Evolutionary conservation across 495 filamentous ascomycete species (phyloP).

Genomic region (Extremus antarcticus): DNA sequence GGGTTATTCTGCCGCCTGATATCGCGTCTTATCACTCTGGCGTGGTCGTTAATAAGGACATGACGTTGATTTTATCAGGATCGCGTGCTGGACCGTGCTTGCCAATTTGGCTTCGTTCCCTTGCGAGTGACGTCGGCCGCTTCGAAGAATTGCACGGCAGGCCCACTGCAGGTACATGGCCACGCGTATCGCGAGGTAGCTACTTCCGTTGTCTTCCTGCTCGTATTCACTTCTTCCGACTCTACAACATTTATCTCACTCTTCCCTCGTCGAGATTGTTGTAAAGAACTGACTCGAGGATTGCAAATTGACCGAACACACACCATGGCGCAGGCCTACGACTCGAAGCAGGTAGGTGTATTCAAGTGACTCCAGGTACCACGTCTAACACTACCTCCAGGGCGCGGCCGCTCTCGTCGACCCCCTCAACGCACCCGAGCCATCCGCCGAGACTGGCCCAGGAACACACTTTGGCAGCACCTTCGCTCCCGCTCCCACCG

Average conservation of each 20-base stretch:
- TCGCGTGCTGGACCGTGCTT: too few species aligned
- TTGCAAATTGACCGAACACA: background rate
- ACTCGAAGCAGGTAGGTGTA: background rate
- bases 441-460: slow-evolving; percentile 43
- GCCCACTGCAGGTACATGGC: background rate
- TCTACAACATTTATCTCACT: too few species aligned
- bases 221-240: background rate
- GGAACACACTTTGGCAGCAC: slow-evolving; percentile 36
- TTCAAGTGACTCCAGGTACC: background rate
- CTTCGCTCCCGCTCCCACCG: slow-evolving; percentile 21
- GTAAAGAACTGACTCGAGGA: background rate
- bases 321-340: slow-evolving; percentile 1
- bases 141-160: background rate
- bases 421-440: slow-evolving; percentile 44
- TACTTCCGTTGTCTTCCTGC: background rate
- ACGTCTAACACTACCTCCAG: slow-evolving; percentile 24
- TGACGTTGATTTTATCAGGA: background rate
- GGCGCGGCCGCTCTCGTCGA: slow-evolving; percentile 47
- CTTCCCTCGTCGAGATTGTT: background rate
- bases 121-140: background rate
- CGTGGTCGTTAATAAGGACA: background rate
- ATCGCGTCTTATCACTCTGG: background rate
- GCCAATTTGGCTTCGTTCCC: background rate
- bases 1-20: background rate
- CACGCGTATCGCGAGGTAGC: background rate